Evolutionary conservation across 1,284 basidiomycete species (phyloP).

Genomic region (Sporisorium iseilematis-ciliati): DNA sequence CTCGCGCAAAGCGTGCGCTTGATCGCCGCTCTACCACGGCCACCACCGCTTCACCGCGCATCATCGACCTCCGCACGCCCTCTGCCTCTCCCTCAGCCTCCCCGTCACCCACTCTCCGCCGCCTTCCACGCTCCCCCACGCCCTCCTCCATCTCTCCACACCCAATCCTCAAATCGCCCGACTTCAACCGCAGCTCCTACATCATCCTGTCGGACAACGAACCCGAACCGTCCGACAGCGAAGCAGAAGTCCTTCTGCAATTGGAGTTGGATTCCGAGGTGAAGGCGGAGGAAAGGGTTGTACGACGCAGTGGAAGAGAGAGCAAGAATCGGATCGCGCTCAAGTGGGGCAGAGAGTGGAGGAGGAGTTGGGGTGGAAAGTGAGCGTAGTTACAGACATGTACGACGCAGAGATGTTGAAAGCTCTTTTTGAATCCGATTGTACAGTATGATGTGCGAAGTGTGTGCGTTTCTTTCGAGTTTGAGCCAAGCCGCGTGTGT

Average conservation of each 20-base stretch:
- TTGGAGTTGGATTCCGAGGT: constrained; percentile 2
- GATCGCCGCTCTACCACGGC: background rate
- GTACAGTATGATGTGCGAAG: no score
- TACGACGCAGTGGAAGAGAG: background rate
- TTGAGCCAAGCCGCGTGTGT: no score
- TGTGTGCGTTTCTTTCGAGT: no score
- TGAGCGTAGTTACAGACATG: no score
- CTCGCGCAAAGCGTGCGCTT: no score
- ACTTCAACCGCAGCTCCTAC: constrained; percentile 23
- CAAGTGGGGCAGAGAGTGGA: no score
- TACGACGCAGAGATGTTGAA: no score
- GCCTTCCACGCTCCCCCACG: constrained; percentile 8
- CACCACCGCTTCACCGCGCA: background rate
- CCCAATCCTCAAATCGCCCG: constrained; percentile 9
- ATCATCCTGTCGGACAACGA: constrained; percentile 29
- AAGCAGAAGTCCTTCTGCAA: constrained; percentile 13
- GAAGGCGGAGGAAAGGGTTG: background rate
- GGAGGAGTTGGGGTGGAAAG: no score
- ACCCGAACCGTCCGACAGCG: background rate
- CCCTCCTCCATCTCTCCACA: constrained; percentile 6
- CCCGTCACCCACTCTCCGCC: background rate
- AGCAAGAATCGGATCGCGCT: no score
- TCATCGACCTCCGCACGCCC: background rate
- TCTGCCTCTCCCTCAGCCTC: background rate
- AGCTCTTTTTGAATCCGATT: no score